These are phyloP conservation scores for Hansenula sp. DNA, from an alignment of 1,139 yeast species.

Conservation along the genomic window DNA sequence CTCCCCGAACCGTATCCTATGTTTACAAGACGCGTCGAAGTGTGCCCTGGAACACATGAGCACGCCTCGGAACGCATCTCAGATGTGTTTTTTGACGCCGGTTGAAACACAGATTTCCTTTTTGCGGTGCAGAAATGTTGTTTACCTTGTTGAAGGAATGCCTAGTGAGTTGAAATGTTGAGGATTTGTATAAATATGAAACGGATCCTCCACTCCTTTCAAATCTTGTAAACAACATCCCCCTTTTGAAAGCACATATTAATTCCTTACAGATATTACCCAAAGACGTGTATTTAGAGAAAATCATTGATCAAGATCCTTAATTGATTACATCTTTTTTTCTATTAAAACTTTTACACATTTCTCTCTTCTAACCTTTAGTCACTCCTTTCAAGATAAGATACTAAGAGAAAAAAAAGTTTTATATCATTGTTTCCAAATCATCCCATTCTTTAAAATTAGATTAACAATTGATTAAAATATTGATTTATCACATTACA, in stretches of 20 bases:
- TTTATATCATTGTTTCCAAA: neutral
- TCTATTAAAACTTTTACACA: neutral
- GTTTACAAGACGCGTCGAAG: neutral
- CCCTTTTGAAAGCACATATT: neutral
- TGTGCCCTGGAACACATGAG: neutral
- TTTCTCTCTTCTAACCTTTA: constrained; percentile 3
- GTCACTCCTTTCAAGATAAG: constrained; percentile 1
- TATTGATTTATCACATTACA: neutral
- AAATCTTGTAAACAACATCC: neutral
- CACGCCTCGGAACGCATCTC: neutral
- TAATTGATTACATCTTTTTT: neutral
- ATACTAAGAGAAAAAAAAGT: neutral
- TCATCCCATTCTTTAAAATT: neutral
- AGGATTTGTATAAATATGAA: constrained; percentile 2
- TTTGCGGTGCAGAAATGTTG: neutral
- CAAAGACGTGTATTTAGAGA: neutral
- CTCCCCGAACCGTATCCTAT: no score
- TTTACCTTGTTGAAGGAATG: neutral
- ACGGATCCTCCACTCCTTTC: constrained; percentile 2
- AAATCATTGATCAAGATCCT: neutral
- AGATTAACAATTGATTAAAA: neutral
- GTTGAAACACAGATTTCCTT: neutral
- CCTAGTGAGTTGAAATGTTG: neutral
- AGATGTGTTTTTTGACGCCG: neutral
- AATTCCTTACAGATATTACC: neutral